A percentile compares a stretch with the other conserved stretches of the same genome.
phyloP scores from a whole-genome alignment of 2,329 filamentous ascomycete genomes.

The Apiospora rasikravindrae region DNA sequence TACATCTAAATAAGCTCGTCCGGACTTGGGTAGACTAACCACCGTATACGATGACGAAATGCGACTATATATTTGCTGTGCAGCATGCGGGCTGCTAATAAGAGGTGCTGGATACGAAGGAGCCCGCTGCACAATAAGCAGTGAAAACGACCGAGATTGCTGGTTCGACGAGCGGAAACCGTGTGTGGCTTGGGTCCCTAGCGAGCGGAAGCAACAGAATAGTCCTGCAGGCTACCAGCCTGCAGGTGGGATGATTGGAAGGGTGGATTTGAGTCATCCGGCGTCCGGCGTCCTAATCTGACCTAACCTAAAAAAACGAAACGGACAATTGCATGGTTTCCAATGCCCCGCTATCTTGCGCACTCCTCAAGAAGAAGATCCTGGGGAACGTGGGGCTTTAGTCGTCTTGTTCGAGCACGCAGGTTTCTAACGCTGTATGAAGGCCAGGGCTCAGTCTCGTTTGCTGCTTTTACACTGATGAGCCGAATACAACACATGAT shows the following conservation, averaged over 20 bases:
- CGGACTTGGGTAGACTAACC: background rate
- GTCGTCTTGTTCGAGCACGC: background rate
- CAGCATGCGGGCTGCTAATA: background rate
- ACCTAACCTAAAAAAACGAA: background rate
- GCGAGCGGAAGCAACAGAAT: background rate
- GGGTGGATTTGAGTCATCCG: constrained; percentile 5
- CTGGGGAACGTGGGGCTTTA: constrained; percentile 9
- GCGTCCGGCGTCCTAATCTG: background rate
- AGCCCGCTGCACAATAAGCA: background rate
- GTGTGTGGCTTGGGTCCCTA: background rate
- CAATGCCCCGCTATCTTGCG: background rate
- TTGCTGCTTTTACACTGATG: background rate
- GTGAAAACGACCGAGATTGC: background rate
- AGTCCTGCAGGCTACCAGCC: background rate
- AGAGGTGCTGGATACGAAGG: background rate
- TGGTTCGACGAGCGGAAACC: background rate
- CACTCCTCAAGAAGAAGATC: background rate
- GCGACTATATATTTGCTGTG: background rate
- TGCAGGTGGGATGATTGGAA: background rate
- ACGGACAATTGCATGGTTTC: background rate
- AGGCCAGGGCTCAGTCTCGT: background rate
- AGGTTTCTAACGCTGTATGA: background rate
- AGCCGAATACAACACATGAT: background rate
- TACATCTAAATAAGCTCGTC: background rate
- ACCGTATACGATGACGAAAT: background rate